Conservation (phyloP, 2,329 filamentous ascomycete species). For the Talaromyces atroroseus region DNA sequence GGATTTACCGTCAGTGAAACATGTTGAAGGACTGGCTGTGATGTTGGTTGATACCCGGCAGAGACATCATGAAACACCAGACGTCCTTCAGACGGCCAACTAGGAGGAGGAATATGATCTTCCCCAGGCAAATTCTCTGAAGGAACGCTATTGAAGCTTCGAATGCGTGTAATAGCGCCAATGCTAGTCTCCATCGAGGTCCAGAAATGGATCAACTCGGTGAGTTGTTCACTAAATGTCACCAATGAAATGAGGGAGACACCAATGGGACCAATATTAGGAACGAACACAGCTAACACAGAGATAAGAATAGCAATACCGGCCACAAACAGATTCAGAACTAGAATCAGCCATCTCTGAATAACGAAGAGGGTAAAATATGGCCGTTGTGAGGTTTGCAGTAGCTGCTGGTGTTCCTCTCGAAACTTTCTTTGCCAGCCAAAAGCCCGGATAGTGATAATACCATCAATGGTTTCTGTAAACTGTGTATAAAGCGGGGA, state of each 20-base stretch:
- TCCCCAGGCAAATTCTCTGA: constrained; percentile 32
- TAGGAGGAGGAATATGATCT: background rate
- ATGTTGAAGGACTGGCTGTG: background rate
- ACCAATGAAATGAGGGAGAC: constrained; percentile 51
- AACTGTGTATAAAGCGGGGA: constrained; percentile 55
- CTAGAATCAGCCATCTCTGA: constrained; percentile 53
- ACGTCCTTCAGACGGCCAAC: background rate
- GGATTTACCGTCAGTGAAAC: constrained; percentile 38
- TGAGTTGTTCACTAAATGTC: constrained; percentile 48
- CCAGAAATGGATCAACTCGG: constrained; percentile 49
- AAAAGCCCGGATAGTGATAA: constrained; percentile 53
- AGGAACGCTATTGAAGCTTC: constrained; percentile 43
- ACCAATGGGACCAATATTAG: constrained; percentile 46
- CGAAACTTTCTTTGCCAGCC: constrained; percentile 45
- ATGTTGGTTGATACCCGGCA: background rate
- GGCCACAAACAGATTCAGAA: constrained; percentile 47
- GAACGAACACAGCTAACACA: constrained; percentile 37
- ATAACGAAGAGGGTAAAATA: constrained; percentile 54
- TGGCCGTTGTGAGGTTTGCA: constrained; percentile 52
- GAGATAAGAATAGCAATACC: constrained; percentile 33
- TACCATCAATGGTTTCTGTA: constrained; percentile 50
- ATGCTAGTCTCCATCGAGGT: constrained; percentile 54
- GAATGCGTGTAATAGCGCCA: constrained; percentile 52
- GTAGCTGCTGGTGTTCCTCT: constrained; percentile 42
- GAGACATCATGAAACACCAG: background rate